These are phyloP conservation scores for Alnus rubra DNA, from an alignment of 306 rosid genomes.

Conservation along the genomic window DNA sequence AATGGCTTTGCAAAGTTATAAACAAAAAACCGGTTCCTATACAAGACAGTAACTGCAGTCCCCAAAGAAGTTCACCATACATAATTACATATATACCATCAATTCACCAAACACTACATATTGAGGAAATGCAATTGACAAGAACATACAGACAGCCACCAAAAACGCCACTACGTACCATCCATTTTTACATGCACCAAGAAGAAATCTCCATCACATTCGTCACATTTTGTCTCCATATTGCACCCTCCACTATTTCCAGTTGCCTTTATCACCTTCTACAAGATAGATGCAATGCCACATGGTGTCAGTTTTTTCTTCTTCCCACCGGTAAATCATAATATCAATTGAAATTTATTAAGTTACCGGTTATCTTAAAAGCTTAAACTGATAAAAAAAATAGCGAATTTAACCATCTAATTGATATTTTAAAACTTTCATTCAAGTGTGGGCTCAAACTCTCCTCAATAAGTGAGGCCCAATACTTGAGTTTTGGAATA, in stretches of 20 bases:
- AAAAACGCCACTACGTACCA: background rate
- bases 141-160: background rate
- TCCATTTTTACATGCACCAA: slow-evolving; percentile 5
- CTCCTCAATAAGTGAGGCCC: too few species aligned
- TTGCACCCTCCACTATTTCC: background rate
- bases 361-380: too few species aligned
- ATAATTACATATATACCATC: background rate
- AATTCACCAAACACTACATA: slow-evolving; percentile 3
- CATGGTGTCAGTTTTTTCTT: background rate
- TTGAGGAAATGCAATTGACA: background rate
- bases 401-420: too few species aligned
- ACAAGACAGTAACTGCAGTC: background rate
- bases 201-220: slow-evolving; percentile 14
- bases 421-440: too few species aligned
- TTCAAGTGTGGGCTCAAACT: too few species aligned
- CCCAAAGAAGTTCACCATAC: background rate
- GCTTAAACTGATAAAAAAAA: too few species aligned
- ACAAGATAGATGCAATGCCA: slow-evolving; percentile 5
- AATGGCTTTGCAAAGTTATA: background rate
- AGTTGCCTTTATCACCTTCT: slow-evolving; percentile 26
- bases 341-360: background rate
- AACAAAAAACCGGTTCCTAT: background rate
- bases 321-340: background rate
- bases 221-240: slow-evolving; percentile 4
- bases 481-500: too few species aligned